A percentile compares a stretch with the other conserved stretches of the same genome.
Conservation (phyloP, 805 yeast genomes). For the Wickerhamiella australiensis region DNA sequence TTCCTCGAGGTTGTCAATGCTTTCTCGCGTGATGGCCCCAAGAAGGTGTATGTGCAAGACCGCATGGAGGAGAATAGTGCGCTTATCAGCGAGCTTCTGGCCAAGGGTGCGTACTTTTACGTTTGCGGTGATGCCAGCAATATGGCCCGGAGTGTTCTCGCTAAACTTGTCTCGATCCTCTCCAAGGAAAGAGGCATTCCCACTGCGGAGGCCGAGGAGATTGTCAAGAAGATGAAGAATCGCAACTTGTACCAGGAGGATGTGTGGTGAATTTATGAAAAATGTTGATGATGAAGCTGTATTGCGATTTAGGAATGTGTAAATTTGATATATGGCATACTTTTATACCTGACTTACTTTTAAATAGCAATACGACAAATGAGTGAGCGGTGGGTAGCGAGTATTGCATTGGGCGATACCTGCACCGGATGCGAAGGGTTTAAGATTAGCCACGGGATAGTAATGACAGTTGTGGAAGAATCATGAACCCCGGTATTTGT, state of each 20-base stretch:
- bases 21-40: constrained; percentile 62
- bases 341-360: no score
- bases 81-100: constrained; percentile 41
- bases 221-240: constrained; percentile 65
- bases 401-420: no score
- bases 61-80: constrained; percentile 40
- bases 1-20: constrained; percentile 57
- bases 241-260: constrained; percentile 92
- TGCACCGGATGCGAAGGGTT: no score
- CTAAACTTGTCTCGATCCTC: constrained; percentile 51
- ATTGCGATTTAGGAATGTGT: no score
- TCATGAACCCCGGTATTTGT: no score
- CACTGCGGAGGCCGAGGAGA: constrained; percentile 58
- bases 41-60: constrained; percentile 77
- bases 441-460: no score
- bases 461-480: no score
- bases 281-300: no score
- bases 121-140: constrained; percentile 95
- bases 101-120: constrained; percentile 71
- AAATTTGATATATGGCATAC: background rate
- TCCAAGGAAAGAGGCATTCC: constrained; percentile 50
- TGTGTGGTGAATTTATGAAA: constrained; percentile 71
- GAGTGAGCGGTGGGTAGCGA: no score
- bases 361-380: no score
- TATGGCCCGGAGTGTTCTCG: constrained; percentile 91